These are phyloP conservation scores for Pseudogymnoascus sp. DNA, from an alignment of 2,329 filamentous ascomycete genomes.

Conservation along the genomic window DNA sequence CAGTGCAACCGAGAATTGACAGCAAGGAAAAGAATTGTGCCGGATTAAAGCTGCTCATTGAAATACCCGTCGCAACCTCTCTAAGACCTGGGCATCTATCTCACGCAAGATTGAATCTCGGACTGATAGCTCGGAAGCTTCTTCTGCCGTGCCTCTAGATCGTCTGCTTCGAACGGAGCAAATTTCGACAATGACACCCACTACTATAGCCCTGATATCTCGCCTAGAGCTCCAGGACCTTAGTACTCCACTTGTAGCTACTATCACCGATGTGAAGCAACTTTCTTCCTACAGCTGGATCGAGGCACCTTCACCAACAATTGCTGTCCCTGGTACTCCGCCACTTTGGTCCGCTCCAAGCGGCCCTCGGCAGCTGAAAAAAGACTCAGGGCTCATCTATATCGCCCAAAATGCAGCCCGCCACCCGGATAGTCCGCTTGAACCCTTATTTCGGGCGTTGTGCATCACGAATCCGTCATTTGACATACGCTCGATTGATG, in stretches of 20 bases:
- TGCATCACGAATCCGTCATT: no score
- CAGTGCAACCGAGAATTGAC: background rate
- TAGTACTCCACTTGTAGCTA: conserved; percentile 13
- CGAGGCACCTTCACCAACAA: conserved; percentile 32
- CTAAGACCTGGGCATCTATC: background rate
- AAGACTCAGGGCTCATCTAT: no score
- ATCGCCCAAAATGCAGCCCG: no score
- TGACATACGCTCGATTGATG: no score
- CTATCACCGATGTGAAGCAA: conserved; percentile 32
- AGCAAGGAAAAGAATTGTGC: background rate
- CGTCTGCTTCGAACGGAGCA: background rate
- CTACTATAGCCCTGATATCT: conserved; percentile 30
- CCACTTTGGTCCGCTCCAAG: conserved; percentile 31
- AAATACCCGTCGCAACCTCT: no score
- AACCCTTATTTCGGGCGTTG: no score
- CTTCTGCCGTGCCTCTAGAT: background rate
- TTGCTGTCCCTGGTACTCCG: conserved; percentile 37
- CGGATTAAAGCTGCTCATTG: no score
- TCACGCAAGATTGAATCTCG: background rate
- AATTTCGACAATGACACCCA: background rate
- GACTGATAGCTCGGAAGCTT: background rate
- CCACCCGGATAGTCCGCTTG: no score
- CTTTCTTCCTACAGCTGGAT: conserved; percentile 45
- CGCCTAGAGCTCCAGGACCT: conserved; percentile 18
- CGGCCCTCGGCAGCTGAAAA: no score